Base-by-base conservation (phyloP, 1,284 basidiomycete genomes). In the Phellopilus nigrolimitatus region DNA sequence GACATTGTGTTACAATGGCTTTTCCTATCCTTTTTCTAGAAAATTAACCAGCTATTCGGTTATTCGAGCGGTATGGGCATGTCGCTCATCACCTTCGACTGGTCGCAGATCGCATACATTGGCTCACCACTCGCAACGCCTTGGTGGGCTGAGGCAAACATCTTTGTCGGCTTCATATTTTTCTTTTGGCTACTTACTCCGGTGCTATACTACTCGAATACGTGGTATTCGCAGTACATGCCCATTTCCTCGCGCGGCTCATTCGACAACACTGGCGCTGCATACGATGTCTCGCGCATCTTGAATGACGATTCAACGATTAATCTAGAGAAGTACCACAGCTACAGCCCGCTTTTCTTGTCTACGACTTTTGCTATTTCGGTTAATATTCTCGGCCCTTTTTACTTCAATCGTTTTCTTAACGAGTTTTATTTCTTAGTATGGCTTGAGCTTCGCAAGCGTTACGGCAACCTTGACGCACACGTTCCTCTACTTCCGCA, bases 311-410 rank as follows among this genome's bases (percentile, higher is more conserved):
- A 84, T 19, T 62, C 70, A 1, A 73, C 75, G 2, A 73, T 95
- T 59, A 79, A 92, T 64, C 41, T 69, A 12, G 67, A 68, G 0
- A 84, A 80, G 0, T 97, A 95, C 67, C 64, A 78, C 51, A 69
- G 64, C 1, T 97, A 97, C 63, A 93, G 89, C 51, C 92, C 91
- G 0, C 67, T 95, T 1, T 95, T 86, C 69, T 72, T 97, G 19
- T 83, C 91, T 3, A 72, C 75, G 2, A 72, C 76, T 0, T 84
- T 83, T 62, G 69, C 70, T 12, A 66, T 81, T 47, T 71, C 75
- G 8, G 40, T 27, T 21, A 65, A 76, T 40, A 17, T 74, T 75
- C n/a, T 15, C 3, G 72, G 70, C 51, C 55, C 74, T 36, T 70
- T 66, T n/a, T 15, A 42, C 22, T 15, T 17, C 0, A 78, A 79